Evolutionary conservation across 805 yeast species (phyloP).

Genomic region (Ogataea dorogensis): DNA sequence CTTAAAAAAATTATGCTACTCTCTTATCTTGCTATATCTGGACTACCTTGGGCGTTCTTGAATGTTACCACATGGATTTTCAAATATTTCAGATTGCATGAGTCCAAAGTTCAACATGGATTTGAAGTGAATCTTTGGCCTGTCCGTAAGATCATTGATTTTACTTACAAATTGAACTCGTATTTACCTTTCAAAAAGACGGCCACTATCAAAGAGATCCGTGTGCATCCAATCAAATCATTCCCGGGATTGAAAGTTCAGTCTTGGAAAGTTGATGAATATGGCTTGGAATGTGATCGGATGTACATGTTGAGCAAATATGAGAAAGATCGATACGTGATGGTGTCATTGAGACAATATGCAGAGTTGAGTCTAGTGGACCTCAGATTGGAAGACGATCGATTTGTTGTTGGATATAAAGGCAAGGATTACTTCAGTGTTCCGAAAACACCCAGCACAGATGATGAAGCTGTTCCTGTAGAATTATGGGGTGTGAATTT

Average conservation of each 20-base stretch:
- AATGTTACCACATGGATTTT: constrained; percentile 4
- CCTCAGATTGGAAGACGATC: constrained; percentile 9
- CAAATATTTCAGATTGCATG: constrained; percentile 13
- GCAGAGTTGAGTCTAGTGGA: constrained; percentile 18
- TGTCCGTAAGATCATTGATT: constrained; percentile 8
- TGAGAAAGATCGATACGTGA: constrained; percentile 14
- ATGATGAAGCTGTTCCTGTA: constrained; percentile 13
- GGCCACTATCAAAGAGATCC: constrained; percentile 12
- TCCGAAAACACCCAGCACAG: constrained; percentile 13
- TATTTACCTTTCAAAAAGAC: constrained; percentile 6
- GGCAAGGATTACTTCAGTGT: constrained; percentile 15
- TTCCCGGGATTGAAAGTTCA: constrained; percentile 24
- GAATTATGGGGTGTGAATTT: constrained; percentile 28
- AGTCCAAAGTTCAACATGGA: constrained; percentile 17
- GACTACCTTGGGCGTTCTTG: not conserved
- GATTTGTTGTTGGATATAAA: constrained; percentile 15
- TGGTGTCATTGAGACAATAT: constrained; percentile 25
- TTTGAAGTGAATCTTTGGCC: constrained; percentile 4
- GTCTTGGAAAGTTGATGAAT: constrained; percentile 23
- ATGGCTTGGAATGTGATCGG: constrained; percentile 27
- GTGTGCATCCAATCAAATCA: constrained; percentile 28
- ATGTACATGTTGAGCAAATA: constrained; percentile 30
- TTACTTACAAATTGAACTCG: constrained; percentile 15
- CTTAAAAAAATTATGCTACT: not conserved
- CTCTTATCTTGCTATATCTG: not conserved